Percentiles rank a stretch among this genome's conserved stretches.
phyloP scores from a whole-genome alignment of 345 rosid genomes.

The Eucalyptus viminalis region DNA sequence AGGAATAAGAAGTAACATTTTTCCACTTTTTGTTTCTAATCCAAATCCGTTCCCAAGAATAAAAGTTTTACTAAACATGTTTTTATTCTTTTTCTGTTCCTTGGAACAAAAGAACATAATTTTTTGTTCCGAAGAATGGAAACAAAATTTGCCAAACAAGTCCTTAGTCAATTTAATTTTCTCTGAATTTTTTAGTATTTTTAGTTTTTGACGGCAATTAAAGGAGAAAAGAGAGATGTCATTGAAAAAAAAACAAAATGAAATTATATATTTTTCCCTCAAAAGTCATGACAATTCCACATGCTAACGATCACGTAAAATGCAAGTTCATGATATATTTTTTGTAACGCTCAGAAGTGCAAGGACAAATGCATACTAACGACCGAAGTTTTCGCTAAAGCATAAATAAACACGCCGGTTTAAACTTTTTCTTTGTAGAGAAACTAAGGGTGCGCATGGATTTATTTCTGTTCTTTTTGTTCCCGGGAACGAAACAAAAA shows the following conservation, averaged over 20 bases:
- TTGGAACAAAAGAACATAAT: accelerated
- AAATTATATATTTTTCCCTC: neutral
- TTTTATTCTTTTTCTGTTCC: too few species aligned
- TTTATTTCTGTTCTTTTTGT: too few species aligned
- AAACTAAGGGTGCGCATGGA: too few species aligned
- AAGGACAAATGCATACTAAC: accelerated
- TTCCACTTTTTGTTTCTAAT: accelerated
- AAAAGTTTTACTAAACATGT: too few species aligned
- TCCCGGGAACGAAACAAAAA: too few species aligned
- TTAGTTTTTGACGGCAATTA: neutral
- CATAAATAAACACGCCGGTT: neutral
- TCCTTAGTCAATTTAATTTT: neutral
- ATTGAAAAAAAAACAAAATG: neutral
- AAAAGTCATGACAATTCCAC: neutral
- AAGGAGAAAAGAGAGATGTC: neutral
- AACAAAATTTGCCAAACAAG: too few species aligned
- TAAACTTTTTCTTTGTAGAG: neutral
- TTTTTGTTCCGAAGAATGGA: accelerated
- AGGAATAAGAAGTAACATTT: accelerated
- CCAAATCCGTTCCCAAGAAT: accelerated
- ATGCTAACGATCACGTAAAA: neutral
- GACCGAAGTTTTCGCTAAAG: neutral
- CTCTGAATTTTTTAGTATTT: neutral
- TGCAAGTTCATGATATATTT: neutral
- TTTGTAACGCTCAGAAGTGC: neutral